Evolutionary conservation across 768 basidiomycete species (phyloP), one percentile per base, ranked within the genome.

Genomic region (Tephrocybe rancida): DNA sequence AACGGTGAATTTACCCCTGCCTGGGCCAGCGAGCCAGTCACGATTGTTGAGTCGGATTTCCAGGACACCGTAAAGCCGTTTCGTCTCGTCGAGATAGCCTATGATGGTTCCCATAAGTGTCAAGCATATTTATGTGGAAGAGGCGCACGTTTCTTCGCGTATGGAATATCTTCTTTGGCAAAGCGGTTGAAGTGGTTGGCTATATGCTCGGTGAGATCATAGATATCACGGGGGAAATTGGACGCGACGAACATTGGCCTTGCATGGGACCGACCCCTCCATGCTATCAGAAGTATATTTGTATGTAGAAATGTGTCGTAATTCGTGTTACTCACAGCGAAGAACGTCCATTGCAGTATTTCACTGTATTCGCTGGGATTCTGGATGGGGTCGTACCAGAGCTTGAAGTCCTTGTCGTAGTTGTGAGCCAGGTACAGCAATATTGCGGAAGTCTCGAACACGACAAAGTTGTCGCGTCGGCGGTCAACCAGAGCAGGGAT

Each of bases 241-340:
- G 16, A 38, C 6, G 13, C 1, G 11, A 26, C 61, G 38, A 50
- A 67, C 65, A 58, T 72, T 91, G 88, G 26, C 90, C 88, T 74
- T 93, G 90, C 89, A 92, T 94, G n/a, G 92, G 90, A 24, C 90
- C 90, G 21, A 91, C 69, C 22, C 87, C 90, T 1, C 88, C 90
- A 64, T 91, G 88, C 86, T 90, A 46, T 37, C 32, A 19, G 9
- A 3, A 22, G 5, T n/a, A 13, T 41, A n/a, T n/a, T n/a, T n/a
- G 39, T 5, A 41, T 21, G n/a, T 7, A 6, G 39, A 41, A 21
- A n/a, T 13, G 21, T 19, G 18, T 5, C 3, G 5, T 10, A 38
- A 38, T 38, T 10, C 9, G 16, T 21, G n/a, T 19, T 22, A 61
- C 80, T 51, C 56, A 87, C 87, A 13, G 85, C 80, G 59, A 93